phyloP scores from a whole-genome alignment of 176 grass and related monocot species.

The Carex myosuroides region DNA sequence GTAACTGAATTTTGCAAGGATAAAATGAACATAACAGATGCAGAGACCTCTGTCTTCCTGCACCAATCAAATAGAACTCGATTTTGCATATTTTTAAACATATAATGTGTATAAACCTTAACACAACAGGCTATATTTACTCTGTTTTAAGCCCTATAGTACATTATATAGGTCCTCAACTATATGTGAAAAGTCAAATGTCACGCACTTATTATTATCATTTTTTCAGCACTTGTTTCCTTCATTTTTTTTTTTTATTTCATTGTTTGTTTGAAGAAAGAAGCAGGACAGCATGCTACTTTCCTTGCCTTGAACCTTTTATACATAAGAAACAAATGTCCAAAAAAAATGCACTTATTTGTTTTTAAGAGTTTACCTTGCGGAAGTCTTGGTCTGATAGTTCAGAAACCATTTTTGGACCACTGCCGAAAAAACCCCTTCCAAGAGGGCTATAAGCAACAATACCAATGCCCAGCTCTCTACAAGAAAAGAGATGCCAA shows the following conservation, averaged over 20 bases:
- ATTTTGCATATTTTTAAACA: not conserved
- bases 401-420: slow-evolving; percentile 30
- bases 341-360: not conserved
- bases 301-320: not conserved
- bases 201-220: not conserved
- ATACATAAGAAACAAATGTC: not conserved
- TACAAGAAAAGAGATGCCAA: slow-evolving; percentile 13
- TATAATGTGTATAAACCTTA: too few species aligned
- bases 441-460: slow-evolving; percentile 67
- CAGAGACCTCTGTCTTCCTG: not conserved
- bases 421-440: slow-evolving; percentile 40
- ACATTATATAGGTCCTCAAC: not conserved
- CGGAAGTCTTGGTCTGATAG: slow-evolving; percentile 30
- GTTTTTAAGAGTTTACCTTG: slow-evolving; percentile 26
- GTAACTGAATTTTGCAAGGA: not conserved
- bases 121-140: not conserved
- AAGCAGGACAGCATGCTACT: not conserved
- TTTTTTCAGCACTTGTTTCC: not conserved
- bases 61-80: not conserved
- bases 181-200: not conserved
- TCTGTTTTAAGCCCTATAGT: not conserved
- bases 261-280: not conserved
- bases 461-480: slow-evolving; percentile 67
- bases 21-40: not conserved
- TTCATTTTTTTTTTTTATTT: too few species aligned